Conservation (phyloP, 176 grass and related monocot genomes). For the Tillandsia leiboldiana region DNA sequence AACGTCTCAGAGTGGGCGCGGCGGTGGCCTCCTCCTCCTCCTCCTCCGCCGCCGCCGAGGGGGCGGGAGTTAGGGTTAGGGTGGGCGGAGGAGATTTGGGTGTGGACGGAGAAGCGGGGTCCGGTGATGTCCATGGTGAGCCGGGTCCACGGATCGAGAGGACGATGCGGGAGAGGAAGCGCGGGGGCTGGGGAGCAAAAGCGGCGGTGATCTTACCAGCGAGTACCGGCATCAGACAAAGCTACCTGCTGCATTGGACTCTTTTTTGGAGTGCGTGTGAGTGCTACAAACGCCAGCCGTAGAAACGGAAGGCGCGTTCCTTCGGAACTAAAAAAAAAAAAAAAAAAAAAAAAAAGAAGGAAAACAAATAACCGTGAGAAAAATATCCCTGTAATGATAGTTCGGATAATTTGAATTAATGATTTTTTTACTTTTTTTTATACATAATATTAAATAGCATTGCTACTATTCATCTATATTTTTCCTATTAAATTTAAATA, state of each 20-base stretch:
- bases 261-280: not conserved
- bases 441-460: too few species aligned
- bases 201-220: not conserved
- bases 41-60: not conserved
- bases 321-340: not conserved
- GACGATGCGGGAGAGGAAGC: not conserved
- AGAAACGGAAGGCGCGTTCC: not conserved
- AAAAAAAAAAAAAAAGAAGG: not conserved
- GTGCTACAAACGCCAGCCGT: not conserved
- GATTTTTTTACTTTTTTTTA: too few species aligned
- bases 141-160: too few species aligned
- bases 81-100: not conserved
- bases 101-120: not conserved
- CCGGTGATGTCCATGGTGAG: not conserved
- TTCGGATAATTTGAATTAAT: too few species aligned
- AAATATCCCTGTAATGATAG: too few species aligned
- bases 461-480: too few species aligned
- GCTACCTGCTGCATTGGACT: not conserved
- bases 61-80: not conserved
- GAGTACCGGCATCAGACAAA: not conserved
- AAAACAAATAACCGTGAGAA: too few species aligned
- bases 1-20: constrained; percentile 86
- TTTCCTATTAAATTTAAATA: too few species aligned
- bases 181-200: not conserved
- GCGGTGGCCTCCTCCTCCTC: constrained; percentile 38